Conservation (phyloP, 306 rosid species). For the Cucurbita argyrosperma region DNA sequence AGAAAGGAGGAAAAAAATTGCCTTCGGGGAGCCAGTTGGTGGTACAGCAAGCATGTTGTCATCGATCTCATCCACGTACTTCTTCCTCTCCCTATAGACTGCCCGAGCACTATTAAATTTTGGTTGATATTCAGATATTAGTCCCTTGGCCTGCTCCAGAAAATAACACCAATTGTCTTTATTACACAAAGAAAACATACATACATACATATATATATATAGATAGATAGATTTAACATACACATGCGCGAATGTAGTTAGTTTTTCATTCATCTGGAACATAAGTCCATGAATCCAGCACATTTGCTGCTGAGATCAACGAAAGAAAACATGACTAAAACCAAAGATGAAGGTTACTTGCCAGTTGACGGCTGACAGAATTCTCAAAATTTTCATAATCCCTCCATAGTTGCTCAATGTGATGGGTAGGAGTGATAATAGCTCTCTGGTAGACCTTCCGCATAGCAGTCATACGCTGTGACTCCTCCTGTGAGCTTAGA, state of each 20-base stretch:
- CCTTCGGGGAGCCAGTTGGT: slow-evolving; percentile 83
- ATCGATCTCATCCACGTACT: slow-evolving; percentile 76
- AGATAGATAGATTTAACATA: background rate
- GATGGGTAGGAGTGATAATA: slow-evolving; percentile 84
- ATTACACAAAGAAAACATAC: background rate
- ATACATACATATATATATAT: too few species aligned
- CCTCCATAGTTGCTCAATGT: slow-evolving; percentile 89
- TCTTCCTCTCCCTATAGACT: slow-evolving; percentile 89
- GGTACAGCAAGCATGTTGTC: slow-evolving; percentile 93
- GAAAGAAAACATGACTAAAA: slow-evolving; percentile 9
- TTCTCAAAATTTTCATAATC: slow-evolving; percentile 89
- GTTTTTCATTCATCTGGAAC: background rate
- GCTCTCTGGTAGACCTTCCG: slow-evolving; percentile 82
- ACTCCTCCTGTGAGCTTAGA: slow-evolving; percentile 55
- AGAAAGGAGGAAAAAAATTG: background rate
- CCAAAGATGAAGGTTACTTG: slow-evolving; percentile 20
- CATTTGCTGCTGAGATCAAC: background rate
- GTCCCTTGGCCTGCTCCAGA: slow-evolving; percentile 75
- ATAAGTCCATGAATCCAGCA: background rate
- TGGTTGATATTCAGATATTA: slow-evolving; percentile 85
- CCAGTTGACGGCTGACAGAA: slow-evolving; percentile 92
- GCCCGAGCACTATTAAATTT: slow-evolving; percentile 85
- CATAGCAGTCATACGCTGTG: slow-evolving; percentile 73
- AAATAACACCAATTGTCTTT: slow-evolving; percentile 13
- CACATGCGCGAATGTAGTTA: background rate